Evolutionary conservation across 768 basidiomycete genomes (phyloP).

Genomic region (Cyathus striatus): DNA sequence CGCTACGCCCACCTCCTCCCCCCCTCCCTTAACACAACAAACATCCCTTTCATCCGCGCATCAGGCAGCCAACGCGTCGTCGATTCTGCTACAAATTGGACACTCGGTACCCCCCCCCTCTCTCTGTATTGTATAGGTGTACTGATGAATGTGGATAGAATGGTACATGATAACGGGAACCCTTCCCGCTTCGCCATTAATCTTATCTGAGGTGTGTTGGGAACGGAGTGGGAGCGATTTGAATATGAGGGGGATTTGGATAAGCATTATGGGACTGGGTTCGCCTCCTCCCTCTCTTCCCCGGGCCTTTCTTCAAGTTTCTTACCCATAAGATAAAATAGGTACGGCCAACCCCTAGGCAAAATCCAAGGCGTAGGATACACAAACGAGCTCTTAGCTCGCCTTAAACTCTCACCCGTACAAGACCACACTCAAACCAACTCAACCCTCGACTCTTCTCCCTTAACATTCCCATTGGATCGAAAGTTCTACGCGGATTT

Average conservation of each 20-base stretch:
- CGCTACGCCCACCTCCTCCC: slow-evolving; percentile 31
- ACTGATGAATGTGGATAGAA: background rate
- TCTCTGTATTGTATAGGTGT: background rate
- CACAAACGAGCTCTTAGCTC: slow-evolving; percentile 82
- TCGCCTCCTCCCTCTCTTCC: slow-evolving; percentile 11
- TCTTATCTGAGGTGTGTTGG: slow-evolving; percentile 55
- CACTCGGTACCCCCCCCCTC: slow-evolving; percentile 49
- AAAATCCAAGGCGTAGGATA: slow-evolving; percentile 83
- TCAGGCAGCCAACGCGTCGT: slow-evolving; percentile 54
- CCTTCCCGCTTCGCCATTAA: slow-evolving; percentile 45
- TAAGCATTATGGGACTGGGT: slow-evolving; percentile 80
- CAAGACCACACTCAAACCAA: slow-evolving; percentile 74
- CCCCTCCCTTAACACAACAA: too few species aligned
- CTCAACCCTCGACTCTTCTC: slow-evolving; percentile 57
- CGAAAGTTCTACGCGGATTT: slow-evolving; percentile 73
- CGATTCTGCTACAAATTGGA: slow-evolving; percentile 68
- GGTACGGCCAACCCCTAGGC: slow-evolving; percentile 66
- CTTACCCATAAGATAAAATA: slow-evolving; percentile 13
- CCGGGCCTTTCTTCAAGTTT: background rate
- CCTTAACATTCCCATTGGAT: slow-evolving; percentile 66
- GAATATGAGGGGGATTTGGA: slow-evolving; percentile 71
- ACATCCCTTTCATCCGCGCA: slow-evolving; percentile 48
- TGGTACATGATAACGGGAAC: background rate
- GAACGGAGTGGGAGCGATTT: slow-evolving; percentile 62
- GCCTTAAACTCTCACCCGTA: slow-evolving; percentile 62